These are phyloP conservation scores for Cyberlindnera samutprakarnensis DNA, from an alignment of 805 yeast species.

Conservation along the genomic window DNA sequence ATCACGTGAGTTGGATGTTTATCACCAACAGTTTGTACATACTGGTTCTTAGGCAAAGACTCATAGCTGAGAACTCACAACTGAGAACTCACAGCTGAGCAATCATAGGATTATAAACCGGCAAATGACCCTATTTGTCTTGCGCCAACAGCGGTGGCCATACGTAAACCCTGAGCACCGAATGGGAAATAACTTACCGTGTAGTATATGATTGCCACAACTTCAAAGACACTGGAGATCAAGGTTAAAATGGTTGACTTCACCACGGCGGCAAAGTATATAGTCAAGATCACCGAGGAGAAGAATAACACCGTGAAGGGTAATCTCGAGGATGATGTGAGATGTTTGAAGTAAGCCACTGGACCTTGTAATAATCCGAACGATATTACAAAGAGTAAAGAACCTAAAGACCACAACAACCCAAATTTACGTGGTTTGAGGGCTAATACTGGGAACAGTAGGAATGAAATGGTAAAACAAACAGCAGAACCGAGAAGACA, in stretches of 20 bases:
- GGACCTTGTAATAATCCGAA: conserved; percentile 95
- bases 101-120: no score
- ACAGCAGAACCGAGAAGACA: conserved; percentile 72
- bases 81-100: no score
- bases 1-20: no score
- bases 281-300: conserved; percentile 68
- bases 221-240: conserved; percentile 65
- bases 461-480: conserved; percentile 76
- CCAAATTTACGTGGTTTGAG: conserved; percentile 90
- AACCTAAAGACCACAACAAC: conserved; percentile 84
- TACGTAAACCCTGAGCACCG: conserved; percentile 71
- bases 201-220: conserved; percentile 84
- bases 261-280: conserved; percentile 63
- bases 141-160: conserved; percentile 50
- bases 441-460: conserved; percentile 83
- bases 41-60: no score
- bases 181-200: conserved; percentile 92
- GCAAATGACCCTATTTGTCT: conserved; percentile 30
- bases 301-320: conserved; percentile 78
- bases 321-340: conserved; percentile 66
- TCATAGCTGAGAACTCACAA: no score
- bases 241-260: conserved; percentile 73
- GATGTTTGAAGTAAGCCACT: conserved; percentile 63
- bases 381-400: conserved; percentile 75
- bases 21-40: no score